Evolutionary conservation across 2,329 filamentous ascomycete genomes (phyloP), one percentile per base, ranked within the genome.

Genomic region (Hypoxylon sp.): DNA sequence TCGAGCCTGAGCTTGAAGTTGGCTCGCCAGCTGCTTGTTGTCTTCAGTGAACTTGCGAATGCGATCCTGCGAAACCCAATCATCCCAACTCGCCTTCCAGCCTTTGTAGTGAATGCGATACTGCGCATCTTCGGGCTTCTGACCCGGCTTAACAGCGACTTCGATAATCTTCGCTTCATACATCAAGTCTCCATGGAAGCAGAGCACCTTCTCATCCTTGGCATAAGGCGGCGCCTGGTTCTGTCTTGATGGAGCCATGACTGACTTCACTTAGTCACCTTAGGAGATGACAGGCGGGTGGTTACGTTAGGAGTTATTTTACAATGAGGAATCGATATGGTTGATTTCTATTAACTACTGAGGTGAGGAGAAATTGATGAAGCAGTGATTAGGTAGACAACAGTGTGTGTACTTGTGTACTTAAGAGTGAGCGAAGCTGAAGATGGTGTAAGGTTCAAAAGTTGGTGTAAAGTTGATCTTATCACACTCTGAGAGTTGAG

Each of bases 41-140:
- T 98, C 96, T 63, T 97, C 94, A 56, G 91, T 97, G 79, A 95
- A 92, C 83, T 98, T 98, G 78, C 94, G 91, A 68, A 99, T 91
- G 73, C 96, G 93, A 80, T 98, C 95, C 81, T 94, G 91, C 22
- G 93, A 89, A 48, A 98, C 96, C 95, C 95, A 98, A 83, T 99
- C 96, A 83, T 99, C 96, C 96, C 96, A 99, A 87, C 94, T 98
- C 80, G 95, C 94, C 86, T 99, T 99, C 96, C 96, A 99, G 77
- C 96, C 96, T 82, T 98, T 98, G 85, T 99, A 99, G 82, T 99
- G 96, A 61, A 99, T 92, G 78, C 93, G 92, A 83, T 97, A 99
- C 79, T 94, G 90, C 78, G 90, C 94, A 35, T 91, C 89, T 68
- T 91, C 83, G 19, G 82, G 91, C 79, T 77, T 77, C 72, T 77